Conservation (phyloP, 2,329 filamentous ascomycete genomes). For the Botrytis elliptica region DNA sequence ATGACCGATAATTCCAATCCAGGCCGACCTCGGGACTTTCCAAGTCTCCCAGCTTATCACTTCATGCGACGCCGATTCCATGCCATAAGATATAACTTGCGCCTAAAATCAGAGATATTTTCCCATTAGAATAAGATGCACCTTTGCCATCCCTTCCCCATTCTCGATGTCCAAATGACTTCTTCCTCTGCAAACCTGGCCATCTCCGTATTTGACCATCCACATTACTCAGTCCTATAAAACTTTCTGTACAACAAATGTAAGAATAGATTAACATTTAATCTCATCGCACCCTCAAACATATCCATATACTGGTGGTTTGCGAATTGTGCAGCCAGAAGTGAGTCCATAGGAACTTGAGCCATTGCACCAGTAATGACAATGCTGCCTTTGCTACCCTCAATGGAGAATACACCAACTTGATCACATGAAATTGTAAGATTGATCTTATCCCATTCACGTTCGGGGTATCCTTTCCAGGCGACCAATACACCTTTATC, state of each 20-base stretch:
- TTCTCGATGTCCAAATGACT: not conserved
- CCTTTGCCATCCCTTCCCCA: not conserved
- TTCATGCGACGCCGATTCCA: constrained; percentile 31
- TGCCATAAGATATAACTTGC: constrained; percentile 28
- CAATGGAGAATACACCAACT: constrained; percentile 89
- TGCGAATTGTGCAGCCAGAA: constrained; percentile 96
- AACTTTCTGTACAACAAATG: constrained; percentile 99
- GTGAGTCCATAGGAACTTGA: constrained; percentile 83
- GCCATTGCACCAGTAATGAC: constrained; percentile 94
- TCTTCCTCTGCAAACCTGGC: not conserved
- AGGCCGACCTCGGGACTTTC: constrained; percentile 14
- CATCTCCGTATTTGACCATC: not conserved
- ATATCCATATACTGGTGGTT: constrained; percentile 94
- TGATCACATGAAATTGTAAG: constrained; percentile 92
- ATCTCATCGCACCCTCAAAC: constrained; percentile 78
- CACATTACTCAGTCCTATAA: constrained; percentile 63
- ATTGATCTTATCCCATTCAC: constrained; percentile 89
- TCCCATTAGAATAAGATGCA: constrained; percentile 1
- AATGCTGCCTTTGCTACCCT: constrained; percentile 87
- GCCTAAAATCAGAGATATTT: constrained; percentile 7
- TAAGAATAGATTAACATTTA: constrained; percentile 95
- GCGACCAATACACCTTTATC: constrained; percentile 92
- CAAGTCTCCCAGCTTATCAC: constrained; percentile 18
- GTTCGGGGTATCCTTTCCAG: constrained; percentile 81
- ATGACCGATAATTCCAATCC: constrained; percentile 24